Percentiles rank a stretch among this genome's conserved stretches.
Conservation (phyloP, 192 early-diverging fungal genomes). For the Lunasporangiospora selenospora region DNA sequence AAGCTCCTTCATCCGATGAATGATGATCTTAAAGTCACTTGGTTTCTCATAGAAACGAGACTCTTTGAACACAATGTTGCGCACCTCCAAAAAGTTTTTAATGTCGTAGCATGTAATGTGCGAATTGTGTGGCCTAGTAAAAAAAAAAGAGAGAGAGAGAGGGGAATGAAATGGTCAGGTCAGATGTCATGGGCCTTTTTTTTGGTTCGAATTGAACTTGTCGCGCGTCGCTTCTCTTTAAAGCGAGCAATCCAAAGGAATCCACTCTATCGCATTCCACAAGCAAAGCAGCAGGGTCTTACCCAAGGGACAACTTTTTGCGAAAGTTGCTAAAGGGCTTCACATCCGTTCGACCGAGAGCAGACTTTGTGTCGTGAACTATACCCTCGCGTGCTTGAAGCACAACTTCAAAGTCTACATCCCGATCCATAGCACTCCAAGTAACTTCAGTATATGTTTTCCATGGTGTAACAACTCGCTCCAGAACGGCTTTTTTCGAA, state of each 20-base stretch:
- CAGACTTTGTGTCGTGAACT: constrained; percentile 14
- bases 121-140: constrained; percentile 22
- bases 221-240: no score
- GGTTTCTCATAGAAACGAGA: constrained; percentile 17
- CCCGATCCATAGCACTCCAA: constrained; percentile 29
- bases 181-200: no score
- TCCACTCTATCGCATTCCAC: no score
- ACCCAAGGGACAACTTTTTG: constrained; percentile 35
- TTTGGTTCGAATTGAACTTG: no score
- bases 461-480: constrained; percentile 43
- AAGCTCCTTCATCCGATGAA: constrained; percentile 29
- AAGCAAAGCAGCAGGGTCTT: no score
- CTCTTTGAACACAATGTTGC: constrained; percentile 15
- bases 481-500: constrained; percentile 21
- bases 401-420: constrained; percentile 31
- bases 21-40: constrained; percentile 4
- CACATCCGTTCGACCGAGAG: constrained; percentile 39
- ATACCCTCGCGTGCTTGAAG: constrained; percentile 29
- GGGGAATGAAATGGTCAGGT: no score
- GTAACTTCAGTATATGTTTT: constrained; percentile 33
- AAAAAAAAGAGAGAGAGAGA: background rate
- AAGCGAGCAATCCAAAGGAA: no score
- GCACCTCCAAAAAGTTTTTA: constrained; percentile 8
- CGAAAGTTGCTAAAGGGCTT: constrained; percentile 34
- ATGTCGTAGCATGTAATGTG: constrained; percentile 38